Percentiles rank a stretch among this genome's conserved stretches.
Conservation (phyloP, 2,329 filamentous ascomycete genomes). For the Calonectria honghensis region DNA sequence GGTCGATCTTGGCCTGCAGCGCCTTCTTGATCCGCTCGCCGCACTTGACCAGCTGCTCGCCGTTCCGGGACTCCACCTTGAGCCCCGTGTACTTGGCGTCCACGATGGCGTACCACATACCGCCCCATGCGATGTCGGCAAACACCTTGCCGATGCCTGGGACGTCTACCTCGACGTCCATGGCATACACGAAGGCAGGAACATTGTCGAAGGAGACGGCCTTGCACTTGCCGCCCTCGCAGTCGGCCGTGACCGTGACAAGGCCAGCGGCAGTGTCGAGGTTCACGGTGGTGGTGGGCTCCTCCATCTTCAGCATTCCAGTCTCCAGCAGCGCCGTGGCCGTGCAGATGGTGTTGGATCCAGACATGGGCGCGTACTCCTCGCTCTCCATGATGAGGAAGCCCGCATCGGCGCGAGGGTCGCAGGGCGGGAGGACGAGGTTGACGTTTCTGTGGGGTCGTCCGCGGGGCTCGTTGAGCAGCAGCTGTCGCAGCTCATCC, state of each 20-base stretch:
- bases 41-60: slow-evolving; percentile 61
- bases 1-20: slow-evolving; percentile 58
- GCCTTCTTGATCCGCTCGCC: slow-evolving; percentile 65
- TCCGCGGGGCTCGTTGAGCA: slow-evolving; percentile 68
- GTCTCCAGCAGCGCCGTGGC: slow-evolving; percentile 68
- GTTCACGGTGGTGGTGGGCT: slow-evolving; percentile 63
- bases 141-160: slow-evolving; percentile 62
- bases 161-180: slow-evolving; percentile 63
- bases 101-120: slow-evolving; percentile 67
- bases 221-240: slow-evolving; percentile 65
- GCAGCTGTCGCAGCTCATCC: slow-evolving; percentile 63
- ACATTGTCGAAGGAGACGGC: slow-evolving; percentile 67
- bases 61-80: slow-evolving; percentile 57
- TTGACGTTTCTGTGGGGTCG: slow-evolving; percentile 63
- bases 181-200: slow-evolving; percentile 62
- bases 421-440: slow-evolving; percentile 64
- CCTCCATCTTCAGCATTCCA: slow-evolving; percentile 67
- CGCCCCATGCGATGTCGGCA: slow-evolving; percentile 69
- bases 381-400: slow-evolving; percentile 69
- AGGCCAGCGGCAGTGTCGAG: slow-evolving; percentile 68
- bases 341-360: slow-evolving; percentile 66
- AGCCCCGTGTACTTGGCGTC: slow-evolving; percentile 62
- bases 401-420: slow-evolving; percentile 65
- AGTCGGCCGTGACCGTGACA: slow-evolving; percentile 63
- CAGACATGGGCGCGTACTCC: slow-evolving; percentile 64